These are phyloP conservation scores for Pseudopithomyces maydicus DNA, from an alignment of 2,329 filamentous ascomycete species.

Conservation along the genomic window DNA sequence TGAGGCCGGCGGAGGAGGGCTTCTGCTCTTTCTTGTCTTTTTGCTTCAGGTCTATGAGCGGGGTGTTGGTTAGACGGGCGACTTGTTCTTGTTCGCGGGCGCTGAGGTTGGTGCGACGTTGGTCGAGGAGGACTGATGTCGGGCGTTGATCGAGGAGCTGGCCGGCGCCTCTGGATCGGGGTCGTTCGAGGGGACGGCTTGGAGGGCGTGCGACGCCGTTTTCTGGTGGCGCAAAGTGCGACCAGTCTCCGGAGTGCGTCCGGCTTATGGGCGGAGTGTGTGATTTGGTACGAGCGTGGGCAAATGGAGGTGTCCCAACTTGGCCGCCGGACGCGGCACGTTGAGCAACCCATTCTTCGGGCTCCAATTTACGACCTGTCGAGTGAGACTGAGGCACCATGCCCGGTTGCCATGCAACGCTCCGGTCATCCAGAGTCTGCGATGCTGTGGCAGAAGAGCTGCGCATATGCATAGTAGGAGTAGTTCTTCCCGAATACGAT, in stretches of 20 bases:
- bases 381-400: conserved; percentile 58
- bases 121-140: conserved; percentile 63
- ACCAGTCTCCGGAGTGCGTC: conserved; percentile 53
- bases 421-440: conserved; percentile 63
- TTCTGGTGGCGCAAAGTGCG: conserved; percentile 39
- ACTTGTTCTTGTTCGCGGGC: conserved; percentile 88
- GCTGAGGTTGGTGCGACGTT: conserved; percentile 68
- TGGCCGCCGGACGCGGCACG: conserved; percentile 60
- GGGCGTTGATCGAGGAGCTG: conserved; percentile 59
- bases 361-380: conserved; percentile 63
- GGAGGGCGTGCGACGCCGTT: conserved; percentile 29
- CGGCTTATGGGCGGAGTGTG: conserved; percentile 52
- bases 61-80: conserved; percentile 78
- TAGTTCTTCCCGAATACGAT: conserved; percentile 39
- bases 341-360: conserved; percentile 85
- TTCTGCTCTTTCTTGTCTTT: conserved; percentile 49
- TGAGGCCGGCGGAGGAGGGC: conserved; percentile 61
- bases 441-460: conserved; percentile 36
- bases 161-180: conserved; percentile 65
- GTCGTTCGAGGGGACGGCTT: conserved; percentile 42
- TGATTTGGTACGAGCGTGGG: conserved; percentile 66
- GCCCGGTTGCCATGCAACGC: conserved; percentile 79
- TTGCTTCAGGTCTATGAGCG: conserved; percentile 70
- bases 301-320: conserved; percentile 36
- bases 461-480: conserved; percentile 50